phyloP scores from a whole-genome alignment of 352 stramenopile species.

The Elongisporangium prolatum region DNA sequence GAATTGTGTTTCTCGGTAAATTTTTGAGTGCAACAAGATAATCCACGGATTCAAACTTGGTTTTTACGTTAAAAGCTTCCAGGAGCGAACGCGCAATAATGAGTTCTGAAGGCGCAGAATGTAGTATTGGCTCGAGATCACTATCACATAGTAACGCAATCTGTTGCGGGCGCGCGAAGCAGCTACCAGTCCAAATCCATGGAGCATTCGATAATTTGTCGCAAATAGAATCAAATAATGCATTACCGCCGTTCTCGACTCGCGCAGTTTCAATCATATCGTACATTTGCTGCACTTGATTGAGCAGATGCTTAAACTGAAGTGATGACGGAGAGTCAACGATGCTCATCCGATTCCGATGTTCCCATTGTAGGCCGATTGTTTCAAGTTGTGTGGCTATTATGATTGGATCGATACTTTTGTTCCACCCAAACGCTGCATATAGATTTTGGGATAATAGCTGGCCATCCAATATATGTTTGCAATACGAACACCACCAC shows the following conservation, averaged over 20 bases:
- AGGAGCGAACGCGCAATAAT: conserved; percentile 57
- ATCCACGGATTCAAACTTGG: conserved; percentile 41
- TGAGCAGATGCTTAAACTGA: conserved; percentile 18
- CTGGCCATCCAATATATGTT: conserved; percentile 50
- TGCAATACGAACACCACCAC: conserved; percentile 61
- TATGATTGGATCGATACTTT: conserved; percentile 29
- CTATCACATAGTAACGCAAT: conserved; percentile 40
- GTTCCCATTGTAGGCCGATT: conserved; percentile 30
- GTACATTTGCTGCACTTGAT: conserved; percentile 58
- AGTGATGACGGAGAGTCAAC: not conserved
- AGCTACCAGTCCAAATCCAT: conserved; percentile 73
- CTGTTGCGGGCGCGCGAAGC: conserved; percentile 45
- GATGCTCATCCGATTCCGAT: conserved; percentile 6
- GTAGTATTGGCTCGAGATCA: conserved; percentile 56
- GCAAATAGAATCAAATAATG: conserved; percentile 21
- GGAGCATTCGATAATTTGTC: conserved; percentile 31
- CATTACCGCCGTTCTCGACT: conserved; percentile 21
- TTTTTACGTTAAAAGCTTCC: conserved; percentile 46
- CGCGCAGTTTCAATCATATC: conserved; percentile 35
- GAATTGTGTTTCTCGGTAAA: conserved; percentile 20
- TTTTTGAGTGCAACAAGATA: conserved; percentile 49
- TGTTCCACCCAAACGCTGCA: conserved; percentile 52
- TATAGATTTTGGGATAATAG: conserved; percentile 48
- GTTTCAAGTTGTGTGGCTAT: conserved; percentile 50
- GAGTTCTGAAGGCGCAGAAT: conserved; percentile 44